Evolutionary conservation across 1,284 basidiomycete genomes (phyloP).

Genomic region (Irpex sp.): DNA sequence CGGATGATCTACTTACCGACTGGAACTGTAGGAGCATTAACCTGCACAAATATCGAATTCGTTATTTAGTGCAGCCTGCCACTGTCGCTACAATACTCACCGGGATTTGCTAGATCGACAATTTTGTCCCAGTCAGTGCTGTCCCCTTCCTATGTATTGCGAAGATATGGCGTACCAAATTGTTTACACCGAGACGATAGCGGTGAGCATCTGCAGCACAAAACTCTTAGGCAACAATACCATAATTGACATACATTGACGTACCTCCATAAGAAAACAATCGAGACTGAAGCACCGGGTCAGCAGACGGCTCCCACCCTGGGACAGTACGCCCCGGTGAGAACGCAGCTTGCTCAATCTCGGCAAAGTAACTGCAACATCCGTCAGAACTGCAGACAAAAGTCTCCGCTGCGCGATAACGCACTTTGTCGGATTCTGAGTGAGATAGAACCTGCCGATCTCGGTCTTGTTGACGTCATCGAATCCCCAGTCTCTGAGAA

Average conservation of each 20-base stretch:
- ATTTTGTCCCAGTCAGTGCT: background rate
- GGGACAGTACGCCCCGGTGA: constrained; percentile 73
- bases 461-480: constrained; percentile 61
- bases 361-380: constrained; percentile 62
- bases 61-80: background rate
- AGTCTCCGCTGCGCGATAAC: background rate
- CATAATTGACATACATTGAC: background rate
- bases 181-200: constrained; percentile 38
- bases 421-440: constrained; percentile 75
- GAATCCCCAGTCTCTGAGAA: constrained; percentile 24
- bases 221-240: background rate
- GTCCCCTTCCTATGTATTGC: background rate
- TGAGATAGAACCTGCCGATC: constrained; percentile 82
- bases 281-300: constrained; percentile 41
- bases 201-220: constrained; percentile 28
- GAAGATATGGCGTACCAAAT: constrained; percentile 16
- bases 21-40: constrained; percentile 24
- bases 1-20: constrained; percentile 17
- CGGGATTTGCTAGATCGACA: constrained; percentile 23
- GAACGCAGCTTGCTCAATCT: constrained; percentile 85
- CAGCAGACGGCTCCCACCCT: constrained; percentile 39
- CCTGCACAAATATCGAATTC: constrained; percentile 8
- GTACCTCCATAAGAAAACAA: constrained; percentile 30
- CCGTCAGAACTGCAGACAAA: background rate
- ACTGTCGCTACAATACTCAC: constrained; percentile 9